Conservation (phyloP, 164 flowering plant genomes). For the Stephania cephalantha region DNA sequence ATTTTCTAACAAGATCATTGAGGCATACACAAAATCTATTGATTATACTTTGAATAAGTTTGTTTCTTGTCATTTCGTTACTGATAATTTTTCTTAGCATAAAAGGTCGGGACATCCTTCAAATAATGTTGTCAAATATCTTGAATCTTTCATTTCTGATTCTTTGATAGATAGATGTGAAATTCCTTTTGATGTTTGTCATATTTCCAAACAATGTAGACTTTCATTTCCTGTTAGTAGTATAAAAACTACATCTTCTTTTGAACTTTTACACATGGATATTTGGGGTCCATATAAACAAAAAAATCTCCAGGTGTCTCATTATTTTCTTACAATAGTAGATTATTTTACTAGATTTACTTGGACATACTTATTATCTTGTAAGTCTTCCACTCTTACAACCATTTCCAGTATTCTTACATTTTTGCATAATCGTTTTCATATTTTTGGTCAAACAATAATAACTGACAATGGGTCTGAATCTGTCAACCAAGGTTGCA, state of each 20-base stretch:
- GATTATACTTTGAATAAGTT: no score
- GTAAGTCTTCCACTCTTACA: not conserved
- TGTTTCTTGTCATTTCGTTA: no score
- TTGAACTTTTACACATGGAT: not conserved
- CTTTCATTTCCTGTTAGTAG: not conserved
- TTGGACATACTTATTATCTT: not conserved
- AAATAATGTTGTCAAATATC: no score
- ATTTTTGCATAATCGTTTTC: not conserved
- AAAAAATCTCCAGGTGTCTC: not conserved
- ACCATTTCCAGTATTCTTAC: not conserved
- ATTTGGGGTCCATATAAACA: slow-evolving; percentile 2
- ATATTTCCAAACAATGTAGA: not conserved
- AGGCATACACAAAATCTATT: no score
- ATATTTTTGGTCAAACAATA: not conserved
- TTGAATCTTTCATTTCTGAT: not conserved
- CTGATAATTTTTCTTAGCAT: no score
- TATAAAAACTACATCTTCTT: not conserved
- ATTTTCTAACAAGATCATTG: not conserved
- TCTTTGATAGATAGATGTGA: not conserved
- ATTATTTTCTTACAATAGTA: not conserved
- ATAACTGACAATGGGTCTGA: not conserved
- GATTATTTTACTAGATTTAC: not conserved
- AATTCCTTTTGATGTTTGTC: not conserved
- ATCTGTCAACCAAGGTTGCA: not conserved
- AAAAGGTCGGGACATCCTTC: no score